Base-by-base conservation (phyloP, 768 basidiomycete genomes). In the Russula olivacea region DNA sequence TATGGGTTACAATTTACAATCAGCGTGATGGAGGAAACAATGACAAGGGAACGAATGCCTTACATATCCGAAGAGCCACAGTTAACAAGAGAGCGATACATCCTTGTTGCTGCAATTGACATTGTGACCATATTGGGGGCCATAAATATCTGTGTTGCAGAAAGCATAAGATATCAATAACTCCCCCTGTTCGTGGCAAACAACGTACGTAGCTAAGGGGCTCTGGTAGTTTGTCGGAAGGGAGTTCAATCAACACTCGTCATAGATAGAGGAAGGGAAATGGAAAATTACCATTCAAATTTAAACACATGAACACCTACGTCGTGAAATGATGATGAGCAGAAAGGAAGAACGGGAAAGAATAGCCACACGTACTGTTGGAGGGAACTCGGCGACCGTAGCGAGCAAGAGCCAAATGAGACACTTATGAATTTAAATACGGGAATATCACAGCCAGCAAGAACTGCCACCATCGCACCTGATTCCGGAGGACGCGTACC, bases 221-320 rank as follows among this genome's bases (percentile, higher is more conserved):
- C 0, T 4, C 48, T 49, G 14, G 14, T 25, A 17, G 10, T 40
- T 38, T 21, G 8, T 17, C 5, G 4, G 9, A 32, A 15, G 19
- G 1, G 17, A 12, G 6, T 30, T n/a, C 9, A 43, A 43, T 55
- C 41, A 30, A 30, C 17, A 43, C 19, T 1, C 2, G 36, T 25
- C 25, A 12, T 15, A 15, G 30, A 43, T n/a, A 19, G 9, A 21
- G 0, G 1, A 2, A 5, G 21, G 12, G 23, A 7, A 7, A 21
- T 11, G 19, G 34, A 32, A 23, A 58, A 2, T 5, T 34, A 58
- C 56, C 57, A 51, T 63, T 58, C 2, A 63, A 10, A 21, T 63
- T 48, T 14, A 63, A 47, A 28, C 2, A 19, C n/a, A 63, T 47
- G 32, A 58, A 38, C 12, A 54, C 51, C 62, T 63, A 9, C 25